These are phyloP conservation scores for Sergeia podlipaevii DNA, from an alignment of 208 protist genomes.

Conservation along the genomic window DNA sequence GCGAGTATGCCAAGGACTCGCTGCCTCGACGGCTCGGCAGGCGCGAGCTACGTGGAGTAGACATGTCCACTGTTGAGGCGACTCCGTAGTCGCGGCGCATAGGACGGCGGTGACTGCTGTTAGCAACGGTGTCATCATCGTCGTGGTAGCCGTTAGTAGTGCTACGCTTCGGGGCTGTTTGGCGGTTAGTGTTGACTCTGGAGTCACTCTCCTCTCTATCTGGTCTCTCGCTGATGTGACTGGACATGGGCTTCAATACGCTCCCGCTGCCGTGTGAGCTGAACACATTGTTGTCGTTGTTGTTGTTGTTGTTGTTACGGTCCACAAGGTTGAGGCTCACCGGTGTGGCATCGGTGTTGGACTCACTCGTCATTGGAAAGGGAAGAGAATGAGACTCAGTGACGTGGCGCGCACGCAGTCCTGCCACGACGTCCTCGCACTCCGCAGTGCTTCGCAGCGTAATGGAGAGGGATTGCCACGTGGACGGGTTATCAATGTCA, in stretches of 20 bases:
- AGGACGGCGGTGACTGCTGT: not conserved
- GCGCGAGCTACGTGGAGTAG: constrained; percentile 28
- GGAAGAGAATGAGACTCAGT: constrained; percentile 27
- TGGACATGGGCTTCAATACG: constrained; percentile 4
- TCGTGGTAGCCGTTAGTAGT: not conserved
- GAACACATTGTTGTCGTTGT: constrained; percentile 4
- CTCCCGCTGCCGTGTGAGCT: constrained; percentile 3
- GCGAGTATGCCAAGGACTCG: too few species aligned
- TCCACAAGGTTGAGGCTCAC: not conserved
- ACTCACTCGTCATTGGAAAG: constrained; percentile 2
- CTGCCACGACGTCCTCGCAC: constrained; percentile 41
- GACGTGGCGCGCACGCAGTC: constrained; percentile 40
- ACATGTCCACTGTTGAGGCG: too few species aligned
- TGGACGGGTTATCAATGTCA: constrained; percentile 26
- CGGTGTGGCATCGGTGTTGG: not conserved
- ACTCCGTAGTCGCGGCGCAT: too few species aligned
- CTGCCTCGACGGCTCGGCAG: constrained; percentile 20
- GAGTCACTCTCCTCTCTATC: constrained; percentile 4
- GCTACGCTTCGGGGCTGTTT: constrained; percentile 1
- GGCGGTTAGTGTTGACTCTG: constrained; percentile 4
- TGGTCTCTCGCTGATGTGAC: constrained; percentile 13
- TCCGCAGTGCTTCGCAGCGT: constrained; percentile 24
- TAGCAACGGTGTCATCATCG: not conserved
- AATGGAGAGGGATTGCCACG: constrained; percentile 53
- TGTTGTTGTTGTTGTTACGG: constrained; percentile 3